phyloP scores from a whole-genome alignment of 78 protist species.

The Dictyostelium purpureum region DNA sequence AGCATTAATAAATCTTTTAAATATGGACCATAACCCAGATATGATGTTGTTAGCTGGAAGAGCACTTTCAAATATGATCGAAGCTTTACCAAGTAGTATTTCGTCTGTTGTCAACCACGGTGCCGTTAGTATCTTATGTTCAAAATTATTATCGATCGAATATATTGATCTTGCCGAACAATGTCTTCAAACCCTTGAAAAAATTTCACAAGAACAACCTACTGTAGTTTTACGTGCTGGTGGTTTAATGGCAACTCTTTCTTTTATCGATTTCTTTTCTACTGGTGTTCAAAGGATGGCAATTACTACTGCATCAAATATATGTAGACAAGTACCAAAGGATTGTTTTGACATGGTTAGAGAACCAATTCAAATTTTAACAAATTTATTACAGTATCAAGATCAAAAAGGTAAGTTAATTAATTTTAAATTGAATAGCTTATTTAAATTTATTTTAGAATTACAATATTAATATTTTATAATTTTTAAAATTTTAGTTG shows the following conservation, averaged over 20 bases:
- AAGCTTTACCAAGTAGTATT: conserved; percentile 82
- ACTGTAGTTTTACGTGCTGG: conserved; percentile 82
- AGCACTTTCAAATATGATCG: conserved; percentile 88
- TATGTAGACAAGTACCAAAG: conserved; percentile 82
- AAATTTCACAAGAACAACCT: conserved; percentile 85
- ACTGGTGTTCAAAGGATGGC: conserved; percentile 87
- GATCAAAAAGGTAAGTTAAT: conserved; percentile 72
- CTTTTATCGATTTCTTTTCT: conserved; percentile 91
- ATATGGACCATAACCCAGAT: conserved; percentile 83
- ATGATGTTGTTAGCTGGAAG: conserved; percentile 87
- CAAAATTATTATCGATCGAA: conserved; percentile 87
- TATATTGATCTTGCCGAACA: conserved; percentile 96
- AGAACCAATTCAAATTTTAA: conserved; percentile 85
- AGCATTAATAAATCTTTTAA: conserved; percentile 61
- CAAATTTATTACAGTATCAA: conserved; percentile 55
- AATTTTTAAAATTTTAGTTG: neutral
- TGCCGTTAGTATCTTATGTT: conserved; percentile 79
- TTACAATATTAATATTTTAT: neutral
- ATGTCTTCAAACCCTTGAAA: conserved; percentile 89
- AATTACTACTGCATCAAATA: conserved; percentile 81
- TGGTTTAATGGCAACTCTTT: conserved; percentile 90
- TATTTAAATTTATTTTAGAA: neutral
- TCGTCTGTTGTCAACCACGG: conserved; percentile 53
- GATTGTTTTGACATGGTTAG: conserved; percentile 76
- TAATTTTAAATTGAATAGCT: neutral